Base-by-base conservation (phyloP, 805 yeast species). In the Priceomyces medius region DNA sequence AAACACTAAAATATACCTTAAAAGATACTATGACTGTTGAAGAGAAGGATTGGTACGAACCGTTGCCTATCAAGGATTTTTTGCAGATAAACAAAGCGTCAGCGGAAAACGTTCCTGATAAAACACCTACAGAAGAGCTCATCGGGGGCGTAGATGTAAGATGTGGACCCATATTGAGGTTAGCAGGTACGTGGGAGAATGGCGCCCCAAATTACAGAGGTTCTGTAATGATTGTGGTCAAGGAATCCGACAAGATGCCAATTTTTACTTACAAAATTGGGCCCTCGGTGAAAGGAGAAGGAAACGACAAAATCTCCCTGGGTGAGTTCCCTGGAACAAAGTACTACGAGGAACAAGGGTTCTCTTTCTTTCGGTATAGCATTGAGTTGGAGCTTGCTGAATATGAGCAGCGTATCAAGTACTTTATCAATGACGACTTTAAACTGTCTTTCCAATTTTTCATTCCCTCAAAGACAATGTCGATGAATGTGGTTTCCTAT, bases 401-500 rank as follows among this genome's bases (percentile, higher is more conserved):
- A 0, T 59, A 55, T 45, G 93, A 84, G 51, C 88, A 84, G 55
- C 72, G 72, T 48, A 77, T 85, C 10, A 73, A 74, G 40, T 90
- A 90, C 58, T 56, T 66, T 3, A 66, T 90, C 41, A 81, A 85
- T 49, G 72, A 59, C 9, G 54, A 54, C 16, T 53, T 54, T 40
- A 53, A 51, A 20, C 56, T 51, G 36, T 53, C 56, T 37, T 85
- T 73, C 58, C 76, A 80, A 47, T 89, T 90, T 55, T 86, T 63
- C 57, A 54, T 90, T 2, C 97, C 97, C 0, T 67, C 84, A 0
- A 47, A 53, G 1, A 54, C 64, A 2, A 81, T 81, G 56, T 75
- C 89, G 19, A 88, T 88, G 88, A 90, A 89, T 59, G 74, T 83
- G 4, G 74, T 89, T 63, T 83, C 91, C 16, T 84, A 77, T 61